Conservation (phyloP, 805 yeast genomes). For the Metschnikowia cerradonensis region DNA sequence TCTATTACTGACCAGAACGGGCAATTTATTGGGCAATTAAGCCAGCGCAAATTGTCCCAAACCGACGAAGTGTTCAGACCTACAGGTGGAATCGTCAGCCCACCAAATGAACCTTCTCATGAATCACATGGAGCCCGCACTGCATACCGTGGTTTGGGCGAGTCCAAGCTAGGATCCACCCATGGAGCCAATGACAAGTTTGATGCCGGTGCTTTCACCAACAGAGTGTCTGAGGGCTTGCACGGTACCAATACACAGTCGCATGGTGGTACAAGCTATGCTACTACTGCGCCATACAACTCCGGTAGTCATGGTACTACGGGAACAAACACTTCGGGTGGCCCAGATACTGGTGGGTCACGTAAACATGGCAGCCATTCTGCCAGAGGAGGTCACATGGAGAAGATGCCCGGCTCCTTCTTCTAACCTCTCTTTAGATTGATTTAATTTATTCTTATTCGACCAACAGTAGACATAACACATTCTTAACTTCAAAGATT, state of each 20-base stretch:
- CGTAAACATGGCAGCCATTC: background rate
- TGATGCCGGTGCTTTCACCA: background rate
- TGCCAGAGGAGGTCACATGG: background rate
- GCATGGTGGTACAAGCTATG: background rate
- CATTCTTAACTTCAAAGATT: background rate
- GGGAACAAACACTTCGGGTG: background rate
- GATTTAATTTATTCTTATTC: background rate
- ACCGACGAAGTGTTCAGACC: background rate
- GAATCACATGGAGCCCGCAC: background rate
- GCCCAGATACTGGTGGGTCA: background rate
- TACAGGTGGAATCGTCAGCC: conserved; percentile 11
- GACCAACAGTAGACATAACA: background rate
- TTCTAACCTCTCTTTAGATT: background rate
- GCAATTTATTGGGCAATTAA: conserved; percentile 13
- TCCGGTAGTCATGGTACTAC: background rate
- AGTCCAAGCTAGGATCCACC: background rate
- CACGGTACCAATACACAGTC: background rate
- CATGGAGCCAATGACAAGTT: background rate
- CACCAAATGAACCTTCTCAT: background rate
- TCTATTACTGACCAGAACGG: conserved; percentile 27
- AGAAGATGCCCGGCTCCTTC: conserved; percentile 12
- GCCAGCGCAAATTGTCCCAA: conserved; percentile 15
- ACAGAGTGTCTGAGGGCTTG: background rate
- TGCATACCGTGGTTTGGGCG: background rate
- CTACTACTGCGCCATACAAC: background rate